Evolutionary conservation across 139 green algal species (phyloP).

Genomic region (Volvox africanus): DNA sequence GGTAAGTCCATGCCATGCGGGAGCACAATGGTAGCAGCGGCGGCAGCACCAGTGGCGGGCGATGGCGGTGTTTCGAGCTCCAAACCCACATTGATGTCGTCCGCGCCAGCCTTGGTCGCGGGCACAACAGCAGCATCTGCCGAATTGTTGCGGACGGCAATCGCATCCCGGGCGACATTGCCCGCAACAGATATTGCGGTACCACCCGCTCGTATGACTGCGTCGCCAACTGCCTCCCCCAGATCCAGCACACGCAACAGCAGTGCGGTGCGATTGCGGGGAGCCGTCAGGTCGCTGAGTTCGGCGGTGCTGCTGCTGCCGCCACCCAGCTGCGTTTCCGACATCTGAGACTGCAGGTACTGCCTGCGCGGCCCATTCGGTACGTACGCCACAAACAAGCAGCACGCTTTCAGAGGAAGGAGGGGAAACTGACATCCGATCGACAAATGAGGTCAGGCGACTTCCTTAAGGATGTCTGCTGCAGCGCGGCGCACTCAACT

Average conservation of each 20-base stretch:
- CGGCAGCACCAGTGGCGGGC: neutral
- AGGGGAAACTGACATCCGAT: too few species aligned
- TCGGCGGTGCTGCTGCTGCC: neutral
- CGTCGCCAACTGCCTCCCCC: slow-evolving; percentile 27
- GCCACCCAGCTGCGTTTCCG: neutral
- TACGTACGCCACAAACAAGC: too few species aligned
- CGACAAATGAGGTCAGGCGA: too few species aligned
- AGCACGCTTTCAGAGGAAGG: too few species aligned
- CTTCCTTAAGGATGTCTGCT: too few species aligned
- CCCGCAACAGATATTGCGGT: neutral
- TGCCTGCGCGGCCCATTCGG: neutral
- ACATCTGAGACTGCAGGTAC: slow-evolving; percentile 5
- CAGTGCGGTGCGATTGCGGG: neutral
- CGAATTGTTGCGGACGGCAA: neutral
- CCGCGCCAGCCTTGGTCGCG: neutral
- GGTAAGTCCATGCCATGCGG: slow-evolving; percentile 22
- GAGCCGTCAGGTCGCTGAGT: neutral
- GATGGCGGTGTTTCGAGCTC: neutral
- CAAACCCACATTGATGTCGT: neutral
- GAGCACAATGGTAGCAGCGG: neutral
- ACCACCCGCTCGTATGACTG: neutral
- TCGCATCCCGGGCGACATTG: neutral
- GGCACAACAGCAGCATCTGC: neutral
- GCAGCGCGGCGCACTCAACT: too few species aligned
- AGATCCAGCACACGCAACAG: slow-evolving; percentile 22